Evolutionary conservation across 768 basidiomycete species (phyloP).

Genomic region (Cantharellus cinnabarinus): DNA sequence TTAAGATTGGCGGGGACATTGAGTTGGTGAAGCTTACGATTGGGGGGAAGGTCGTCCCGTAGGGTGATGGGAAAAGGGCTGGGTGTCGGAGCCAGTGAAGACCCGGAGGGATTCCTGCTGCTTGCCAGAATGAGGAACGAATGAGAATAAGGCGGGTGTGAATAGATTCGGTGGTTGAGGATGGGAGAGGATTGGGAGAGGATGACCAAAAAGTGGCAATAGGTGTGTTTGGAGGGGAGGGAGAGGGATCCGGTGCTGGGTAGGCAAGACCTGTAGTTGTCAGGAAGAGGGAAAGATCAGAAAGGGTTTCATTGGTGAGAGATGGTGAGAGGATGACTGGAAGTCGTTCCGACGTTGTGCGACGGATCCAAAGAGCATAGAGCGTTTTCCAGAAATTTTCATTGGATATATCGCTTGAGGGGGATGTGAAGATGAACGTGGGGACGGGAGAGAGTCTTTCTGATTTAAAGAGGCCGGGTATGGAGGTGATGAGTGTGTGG

Average conservation of each 20-base stretch:
- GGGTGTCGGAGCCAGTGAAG: constrained; percentile 17
- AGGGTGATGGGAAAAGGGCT: constrained; percentile 18
- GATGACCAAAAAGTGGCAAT: too few relatives aligned
- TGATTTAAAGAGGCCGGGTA: not conserved
- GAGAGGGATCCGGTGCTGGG: not conserved
- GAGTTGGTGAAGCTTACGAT: constrained; percentile 22
- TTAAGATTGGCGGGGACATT: constrained; percentile 22
- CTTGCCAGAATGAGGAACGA: constrained; percentile 30
- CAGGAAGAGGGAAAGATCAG: not conserved
- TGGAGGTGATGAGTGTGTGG: not conserved
- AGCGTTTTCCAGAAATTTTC: not conserved
- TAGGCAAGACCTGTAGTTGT: not conserved
- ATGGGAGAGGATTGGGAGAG: too few relatives aligned
- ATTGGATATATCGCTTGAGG: not conserved
- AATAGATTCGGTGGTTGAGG: too few relatives aligned
- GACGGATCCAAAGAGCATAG: not conserved
- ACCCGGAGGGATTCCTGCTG: constrained; percentile 22
- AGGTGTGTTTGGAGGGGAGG: too few relatives aligned
- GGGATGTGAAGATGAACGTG: not conserved
- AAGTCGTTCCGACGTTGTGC: not conserved
- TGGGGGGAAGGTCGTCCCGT: not conserved
- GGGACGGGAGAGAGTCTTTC: not conserved
- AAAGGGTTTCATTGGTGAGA: not conserved
- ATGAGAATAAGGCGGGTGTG: constrained; percentile 20
- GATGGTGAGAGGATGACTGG: not conserved